Percentiles rank a stretch among this genome's conserved stretches.
These are phyloP conservation scores for Picea glauca DNA, from an alignment of 75 land plant species.

Conservation along the genomic window DNA sequence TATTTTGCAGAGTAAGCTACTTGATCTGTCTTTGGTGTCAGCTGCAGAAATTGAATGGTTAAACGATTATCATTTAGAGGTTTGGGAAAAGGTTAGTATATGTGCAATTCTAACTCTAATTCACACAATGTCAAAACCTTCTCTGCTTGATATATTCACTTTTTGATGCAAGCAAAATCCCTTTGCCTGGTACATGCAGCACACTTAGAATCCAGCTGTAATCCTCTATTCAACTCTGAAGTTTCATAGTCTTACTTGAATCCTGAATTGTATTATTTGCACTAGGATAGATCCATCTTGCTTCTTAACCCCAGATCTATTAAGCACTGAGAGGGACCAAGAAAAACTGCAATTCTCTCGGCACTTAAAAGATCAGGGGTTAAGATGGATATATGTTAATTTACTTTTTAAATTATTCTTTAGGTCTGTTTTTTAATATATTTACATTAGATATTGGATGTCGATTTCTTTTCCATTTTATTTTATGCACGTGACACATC, in stretches of 20 bases:
- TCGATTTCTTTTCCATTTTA: no score
- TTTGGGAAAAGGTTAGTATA: constrained; percentile 85
- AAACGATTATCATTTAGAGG: constrained; percentile 83
- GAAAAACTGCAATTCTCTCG: no score
- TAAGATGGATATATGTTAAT: no score
- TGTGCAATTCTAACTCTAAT: not conserved
- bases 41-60: constrained; percentile 73
- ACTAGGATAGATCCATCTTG: no score
- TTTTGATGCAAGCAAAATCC: not conserved
- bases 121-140: not conserved
- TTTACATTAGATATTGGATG: no score
- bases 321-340: no score
- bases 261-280: not conserved
- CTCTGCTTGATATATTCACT: not conserved
- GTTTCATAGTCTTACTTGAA: not conserved
- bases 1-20: constrained; percentile 58
- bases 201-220: not conserved
- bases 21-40: constrained; percentile 75
- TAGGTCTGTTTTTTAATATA: no score
- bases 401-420: no score
- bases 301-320: no score
- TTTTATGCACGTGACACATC: no score
- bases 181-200: not conserved
- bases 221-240: not conserved
- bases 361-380: no score